phyloP scores from a whole-genome alignment of 768 basidiomycete genomes.

The Neoboletus magnificus region DNA sequence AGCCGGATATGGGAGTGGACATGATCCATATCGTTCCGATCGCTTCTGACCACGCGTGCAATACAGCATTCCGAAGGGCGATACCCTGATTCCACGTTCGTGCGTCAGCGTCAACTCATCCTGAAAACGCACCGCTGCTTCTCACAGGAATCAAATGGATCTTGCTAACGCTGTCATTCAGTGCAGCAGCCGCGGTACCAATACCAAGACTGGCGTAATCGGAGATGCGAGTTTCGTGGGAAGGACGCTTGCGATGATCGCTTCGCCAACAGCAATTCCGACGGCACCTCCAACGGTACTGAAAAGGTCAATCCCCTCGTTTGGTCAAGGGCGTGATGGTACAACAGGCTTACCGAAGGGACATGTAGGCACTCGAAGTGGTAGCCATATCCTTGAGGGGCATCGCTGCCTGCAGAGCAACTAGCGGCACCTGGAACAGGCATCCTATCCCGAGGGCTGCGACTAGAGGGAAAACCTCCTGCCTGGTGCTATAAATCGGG shows the following conservation, averaged over 20 bases:
- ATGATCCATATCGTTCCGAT: conserved; percentile 66
- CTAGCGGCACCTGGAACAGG: conserved; percentile 65
- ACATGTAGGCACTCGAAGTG: conserved; percentile 64
- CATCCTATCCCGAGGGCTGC: conserved; percentile 61
- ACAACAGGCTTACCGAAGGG: no score
- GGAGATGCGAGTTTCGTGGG: conserved; percentile 42
- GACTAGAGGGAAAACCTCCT: no score
- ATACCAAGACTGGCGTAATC: conserved; percentile 34
- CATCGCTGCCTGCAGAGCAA: no score
- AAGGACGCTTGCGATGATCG: no score
- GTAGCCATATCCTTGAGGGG: conserved; percentile 86
- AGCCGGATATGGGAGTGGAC: conserved; percentile 52
- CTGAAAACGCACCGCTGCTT: conserved; percentile 6
- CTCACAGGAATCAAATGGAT: no score
- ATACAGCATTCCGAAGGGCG: no score
- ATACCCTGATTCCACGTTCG: background rate
- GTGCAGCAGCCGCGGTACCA: conserved; percentile 46
- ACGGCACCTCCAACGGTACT: no score
- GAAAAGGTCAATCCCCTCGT: no score
- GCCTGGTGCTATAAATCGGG: no score
- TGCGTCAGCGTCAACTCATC: background rate
- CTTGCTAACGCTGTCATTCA: conserved; percentile 44
- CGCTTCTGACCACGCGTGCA: conserved; percentile 58
- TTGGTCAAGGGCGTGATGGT: no score
- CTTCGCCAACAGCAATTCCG: no score